A percentile compares a stretch with the other conserved stretches of the same genome.
Conservation (phyloP, 768 basidiomycete species). For the Tylopilus vinaceipallidus region DNA sequence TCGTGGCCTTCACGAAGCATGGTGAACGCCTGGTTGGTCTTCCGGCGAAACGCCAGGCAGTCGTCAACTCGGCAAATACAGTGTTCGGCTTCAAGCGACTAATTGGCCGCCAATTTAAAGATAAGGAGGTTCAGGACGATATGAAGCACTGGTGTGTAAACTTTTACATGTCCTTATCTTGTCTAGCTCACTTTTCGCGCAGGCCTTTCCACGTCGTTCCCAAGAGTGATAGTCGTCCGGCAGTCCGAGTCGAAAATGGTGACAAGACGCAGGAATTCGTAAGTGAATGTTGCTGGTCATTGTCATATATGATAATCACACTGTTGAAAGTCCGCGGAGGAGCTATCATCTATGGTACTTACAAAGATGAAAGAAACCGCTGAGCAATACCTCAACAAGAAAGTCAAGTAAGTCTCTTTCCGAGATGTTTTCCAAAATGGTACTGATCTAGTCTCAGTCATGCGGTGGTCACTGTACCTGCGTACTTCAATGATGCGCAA, state of each 20-base stretch:
- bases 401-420: conserved; percentile 70
- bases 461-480: conserved; percentile 93
- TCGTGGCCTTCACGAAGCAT: conserved; percentile 98
- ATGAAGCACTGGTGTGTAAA: conserved; percentile 70
- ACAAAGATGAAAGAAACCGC: conserved; percentile 96
- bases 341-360: conserved; percentile 84
- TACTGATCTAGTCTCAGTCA: conserved; percentile 44
- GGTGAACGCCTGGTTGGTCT: conserved; percentile 95
- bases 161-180: background rate
- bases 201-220: conserved; percentile 83
- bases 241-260: conserved; percentile 81
- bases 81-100: conserved; percentile 93
- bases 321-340: conserved; percentile 68
- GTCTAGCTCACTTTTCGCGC: background rate
- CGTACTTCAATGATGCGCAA: conserved; percentile 99
- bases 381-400: conserved; percentile 89
- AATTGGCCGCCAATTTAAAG: conserved; percentile 90
- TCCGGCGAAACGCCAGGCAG: conserved; percentile 95
- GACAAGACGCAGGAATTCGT: conserved; percentile 82
- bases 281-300: conserved; percentile 31
- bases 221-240: conserved; percentile 72
- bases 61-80: conserved; percentile 93
- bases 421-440: background rate
- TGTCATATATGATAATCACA: conserved; percentile 7
- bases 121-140: conserved; percentile 93